Conservation (phyloP, 2,329 filamentous ascomycete genomes). For the Cryphonectria naterciae region DNA sequence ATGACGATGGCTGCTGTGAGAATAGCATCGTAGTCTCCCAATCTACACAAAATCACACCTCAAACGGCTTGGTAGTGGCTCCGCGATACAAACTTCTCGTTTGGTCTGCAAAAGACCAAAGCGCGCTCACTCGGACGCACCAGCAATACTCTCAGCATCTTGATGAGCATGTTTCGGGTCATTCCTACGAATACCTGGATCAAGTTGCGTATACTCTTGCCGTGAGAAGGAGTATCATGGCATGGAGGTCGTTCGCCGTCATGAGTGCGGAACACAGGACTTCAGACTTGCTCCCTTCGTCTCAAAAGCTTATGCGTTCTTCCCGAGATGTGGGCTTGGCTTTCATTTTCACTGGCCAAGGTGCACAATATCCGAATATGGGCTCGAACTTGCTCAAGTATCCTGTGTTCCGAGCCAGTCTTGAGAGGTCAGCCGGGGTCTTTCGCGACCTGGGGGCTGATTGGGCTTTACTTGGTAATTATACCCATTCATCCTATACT, state of each 20-base stretch:
- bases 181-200: too few species aligned
- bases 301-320: too few species aligned
- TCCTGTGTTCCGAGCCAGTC: conserved; percentile 34
- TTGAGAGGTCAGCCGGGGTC: conserved; percentile 33
- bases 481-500: too few species aligned
- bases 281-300: too few species aligned
- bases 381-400: conserved; percentile 35
- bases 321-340: conserved; percentile 24
- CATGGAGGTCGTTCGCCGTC: conserved; percentile 33
- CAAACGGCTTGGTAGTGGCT: too few species aligned
- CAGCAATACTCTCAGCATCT: too few species aligned
- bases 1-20: too few species aligned
- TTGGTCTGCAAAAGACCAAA: not conserved
- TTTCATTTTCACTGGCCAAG: conserved; percentile 41
- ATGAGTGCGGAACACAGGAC: conserved; percentile 28
- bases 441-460: conserved; percentile 32
- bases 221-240: conserved; percentile 35
- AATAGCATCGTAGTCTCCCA: too few species aligned
- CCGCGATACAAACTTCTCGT: not conserved
- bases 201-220: conserved; percentile 37
- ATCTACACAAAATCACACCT: too few species aligned
- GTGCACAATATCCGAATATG: conserved; percentile 37
- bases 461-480: conserved; percentile 38
- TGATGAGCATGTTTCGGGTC: too few species aligned
- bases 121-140: too few species aligned